Conservation (phyloP, 2,329 filamentous ascomycete species). For the Fusarium verrucosum region DNA sequence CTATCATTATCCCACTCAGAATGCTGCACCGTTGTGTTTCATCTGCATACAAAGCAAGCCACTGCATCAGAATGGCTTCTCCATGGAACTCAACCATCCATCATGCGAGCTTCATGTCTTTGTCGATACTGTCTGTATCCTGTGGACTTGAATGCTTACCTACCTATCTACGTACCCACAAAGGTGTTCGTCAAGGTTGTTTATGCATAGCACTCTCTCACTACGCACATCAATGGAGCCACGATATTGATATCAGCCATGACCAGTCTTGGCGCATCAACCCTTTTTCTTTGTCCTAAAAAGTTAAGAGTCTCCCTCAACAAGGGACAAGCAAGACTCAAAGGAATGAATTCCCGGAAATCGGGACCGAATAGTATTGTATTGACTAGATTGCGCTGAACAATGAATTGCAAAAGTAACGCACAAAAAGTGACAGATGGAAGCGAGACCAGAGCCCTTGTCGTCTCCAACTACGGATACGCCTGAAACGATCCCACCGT, state of each 20-base stretch:
- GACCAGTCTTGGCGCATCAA: slow-evolving; percentile 1
- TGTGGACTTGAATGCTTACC: background rate
- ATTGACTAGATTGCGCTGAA: slow-evolving; percentile 7
- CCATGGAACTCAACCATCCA: slow-evolving; percentile 13
- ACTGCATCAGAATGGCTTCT: slow-evolving; percentile 33
- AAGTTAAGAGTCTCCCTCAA: background rate
- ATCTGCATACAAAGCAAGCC: slow-evolving; percentile 34
- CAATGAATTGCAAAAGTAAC: slow-evolving; percentile 13
- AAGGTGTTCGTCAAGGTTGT: slow-evolving; percentile 25
- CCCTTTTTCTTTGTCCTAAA: slow-evolving; percentile 5
- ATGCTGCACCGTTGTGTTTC: slow-evolving; percentile 33
- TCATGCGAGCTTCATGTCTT: slow-evolving; percentile 15
- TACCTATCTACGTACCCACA: background rate
- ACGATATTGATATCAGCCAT: slow-evolving; percentile 11
- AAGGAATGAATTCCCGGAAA: slow-evolving; percentile 18
- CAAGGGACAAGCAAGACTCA: slow-evolving; percentile 14
- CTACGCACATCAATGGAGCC: slow-evolving; percentile 4
- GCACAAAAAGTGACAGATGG: slow-evolving; percentile 13
- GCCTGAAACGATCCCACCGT: slow-evolving; percentile 38
- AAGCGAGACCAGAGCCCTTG: slow-evolving; percentile 37
- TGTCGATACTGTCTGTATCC: background rate
- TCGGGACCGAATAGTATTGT: slow-evolving; percentile 24
- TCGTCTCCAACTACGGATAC: slow-evolving; percentile 31
- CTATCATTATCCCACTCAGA: slow-evolving; percentile 9
- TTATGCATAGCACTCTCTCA: background rate